Evolutionary conservation across 2,329 filamentous ascomycete species (phyloP), one percentile per base, ranked within the genome.

Genomic region (Sphaceloma murrayae): DNA sequence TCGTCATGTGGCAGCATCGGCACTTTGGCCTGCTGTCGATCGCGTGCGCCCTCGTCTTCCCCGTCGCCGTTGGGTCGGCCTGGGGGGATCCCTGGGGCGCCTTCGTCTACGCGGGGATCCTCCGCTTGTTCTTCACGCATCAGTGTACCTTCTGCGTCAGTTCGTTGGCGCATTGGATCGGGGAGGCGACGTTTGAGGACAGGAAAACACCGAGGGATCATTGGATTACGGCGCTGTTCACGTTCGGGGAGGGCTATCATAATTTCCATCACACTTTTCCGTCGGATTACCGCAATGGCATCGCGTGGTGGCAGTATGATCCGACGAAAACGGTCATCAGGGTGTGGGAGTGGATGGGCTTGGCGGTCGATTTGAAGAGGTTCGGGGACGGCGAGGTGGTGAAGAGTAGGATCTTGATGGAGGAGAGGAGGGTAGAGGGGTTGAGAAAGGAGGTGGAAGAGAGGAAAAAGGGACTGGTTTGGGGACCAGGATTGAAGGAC

Each of bases 241-340:
- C 85, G 31, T 80, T 93, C 16, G 85, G 85, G 38, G 85, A 88
- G 67, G 85, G 85, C 22, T 93, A 93, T 70, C 85, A 93, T 75
- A 93, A 93, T 74, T 93, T 93, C 75, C 85, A 93, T 68, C 85
- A 93, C 73, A 85, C 93, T 65, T 93, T 93, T 68, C 86, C 86
- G 44, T 89, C 84, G 8, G 85, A 93, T 65, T 93, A 91, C 77
- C 84, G 85, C 62, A 93, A 93, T 62, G 85, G 84, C 50, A 89
- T 91, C 54, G 73, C 86, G 66, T 93, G 85, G 85, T 82, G 79
- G 68, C 85, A 93, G 68, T 93, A 93, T 59, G 85, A 93, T 63
- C 85, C 85, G 34, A 93, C 85, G 63, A 93, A 93, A 71, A 91
- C 85, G 85, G 74, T 68, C 60, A 93, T 93, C 70, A 85, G 79